Base-by-base conservation (phyloP, 768 basidiomycete genomes). In the Kwoniella bestiolae region DNA sequence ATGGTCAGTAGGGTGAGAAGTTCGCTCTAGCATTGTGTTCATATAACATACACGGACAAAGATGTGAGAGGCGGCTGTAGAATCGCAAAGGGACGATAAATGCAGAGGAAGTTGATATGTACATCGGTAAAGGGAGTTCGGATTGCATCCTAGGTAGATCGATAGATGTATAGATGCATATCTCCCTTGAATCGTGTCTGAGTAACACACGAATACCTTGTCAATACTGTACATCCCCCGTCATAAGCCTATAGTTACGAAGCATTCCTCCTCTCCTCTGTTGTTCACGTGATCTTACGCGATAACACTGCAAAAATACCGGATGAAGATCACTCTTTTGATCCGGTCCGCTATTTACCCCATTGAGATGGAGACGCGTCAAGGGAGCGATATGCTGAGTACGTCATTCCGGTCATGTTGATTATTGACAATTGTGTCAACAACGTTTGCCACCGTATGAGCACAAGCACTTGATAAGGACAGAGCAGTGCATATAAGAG, bases 1-100 rank as follows among this genome's bases (percentile, higher is more conserved):
- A 47, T 11, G 45, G 23, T 14, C 72, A 78, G 50, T 7, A 59
- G 18, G 1, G 21, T 25, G 45, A 59, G 11, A 21, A 25, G 46
- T 47, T 9, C 18, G 25, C n/a, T n/a, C n/a, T n/a, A n/a, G n/a
- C n/a, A n/a, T n/a, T n/a, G n/a, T n/a, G n/a, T n/a, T 41, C 18
- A 41, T 41, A 41, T 18, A 47, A 21, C 11, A 47, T 47, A 47
- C 46, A 41, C 38, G 46, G 46, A 47, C 11, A 47, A 1, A n/a
- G 46, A 47, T 18, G 46, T 47, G 38, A 8, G 18, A n/a, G n/a
- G n/a, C n/a, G n/a, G n/a, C n/a, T n/a, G n/a, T n/a, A n/a, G n/a
- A n/a, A n/a, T n/a, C n/a, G n/a, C n/a, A n/a, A n/a, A n/a, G n/a
- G n/a, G n/a, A n/a, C n/a, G n/a, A n/a, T n/a, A n/a, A n/a, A n/a